Evolutionary conservation across 208 protist species (phyloP), one percentile per base, ranked within the genome.

Genomic region (Crithidia brevicula): DNA sequence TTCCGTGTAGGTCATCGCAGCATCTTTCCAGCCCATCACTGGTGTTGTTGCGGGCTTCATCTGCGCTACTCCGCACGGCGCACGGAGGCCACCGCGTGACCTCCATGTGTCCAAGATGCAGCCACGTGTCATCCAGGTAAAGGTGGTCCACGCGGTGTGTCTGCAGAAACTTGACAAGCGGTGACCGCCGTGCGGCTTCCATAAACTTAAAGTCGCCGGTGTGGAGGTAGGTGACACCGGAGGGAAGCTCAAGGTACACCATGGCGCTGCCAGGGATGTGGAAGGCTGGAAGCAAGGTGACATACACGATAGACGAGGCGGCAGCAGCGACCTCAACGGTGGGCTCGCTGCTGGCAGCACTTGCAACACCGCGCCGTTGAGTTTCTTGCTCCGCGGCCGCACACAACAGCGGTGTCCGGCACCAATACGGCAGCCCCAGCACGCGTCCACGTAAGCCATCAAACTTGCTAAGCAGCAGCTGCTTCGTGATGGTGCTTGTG

Each of bases 171-270:
- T 62, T 49, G 13, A 54, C 46, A 23, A 93, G 72, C 27, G 69
- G 52, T 2, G 68, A 74, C 5, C 57, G 61, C n/a, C 50, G 10
- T 1, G 60, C 40, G 34, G 51, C 40, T 46, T 77, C 64, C 18
- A 86, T 72, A 43, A 77, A 89, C 68, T 91, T 91, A 57, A 93
- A 93, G 72, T 95, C 90, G 6, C 90, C 90, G 0, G 90, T 95
- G 74, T 92, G 87, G 15, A 95, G 78, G 50, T 89, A 51, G 27
- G 73, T 88, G 16, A 72, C 70, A n/a, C 77, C 72, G 50, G 70
- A 75, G 7, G 79, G 81, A 0, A 77, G 79, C 57, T 92, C 85
- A 13, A 95, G 20, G 47, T 81, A 89, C 30, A 90, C 72, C 90
- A 93, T 93, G 43, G 83, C 84, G 52, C 86, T 91, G 25, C 90